phyloP scores from a whole-genome alignment of 2,329 filamentous ascomycete species.

The Trichoderma koningiopsis region DNA sequence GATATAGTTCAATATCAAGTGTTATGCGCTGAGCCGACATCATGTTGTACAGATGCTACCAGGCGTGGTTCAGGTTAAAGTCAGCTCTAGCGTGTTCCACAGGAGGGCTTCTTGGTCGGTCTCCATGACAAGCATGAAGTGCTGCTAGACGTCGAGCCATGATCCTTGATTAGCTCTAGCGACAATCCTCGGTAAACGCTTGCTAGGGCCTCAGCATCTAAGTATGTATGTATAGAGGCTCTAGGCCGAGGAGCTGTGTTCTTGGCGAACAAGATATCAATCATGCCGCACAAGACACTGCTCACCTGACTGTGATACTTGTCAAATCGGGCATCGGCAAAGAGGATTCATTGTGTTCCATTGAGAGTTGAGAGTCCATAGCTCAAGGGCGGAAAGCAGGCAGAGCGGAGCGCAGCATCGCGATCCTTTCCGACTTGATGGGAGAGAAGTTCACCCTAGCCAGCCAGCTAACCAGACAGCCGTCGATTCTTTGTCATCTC shows the following conservation, averaged over 20 bases:
- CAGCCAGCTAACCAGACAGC: neutral
- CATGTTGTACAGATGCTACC: neutral
- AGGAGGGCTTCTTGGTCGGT: neutral
- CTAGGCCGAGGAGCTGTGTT: neutral
- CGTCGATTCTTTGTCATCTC: slow-evolving; percentile 1
- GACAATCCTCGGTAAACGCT: neutral
- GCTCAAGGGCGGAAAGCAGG: neutral
- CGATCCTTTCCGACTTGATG: slow-evolving; percentile 6
- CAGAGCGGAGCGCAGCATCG: neutral
- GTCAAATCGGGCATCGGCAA: neutral
- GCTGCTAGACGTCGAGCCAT: neutral
- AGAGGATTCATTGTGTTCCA: too few relatives aligned
- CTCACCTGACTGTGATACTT: slow-evolving; percentile 12
- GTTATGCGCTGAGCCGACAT: neutral
- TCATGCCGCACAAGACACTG: neutral
- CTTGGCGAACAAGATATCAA: neutral
- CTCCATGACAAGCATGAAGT: neutral
- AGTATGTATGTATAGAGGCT: neutral
- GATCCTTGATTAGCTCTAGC: slow-evolving; percentile 5
- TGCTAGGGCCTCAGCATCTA: slow-evolving; percentile 3
- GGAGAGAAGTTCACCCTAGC: neutral
- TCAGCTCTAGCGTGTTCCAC: slow-evolving; percentile 7
- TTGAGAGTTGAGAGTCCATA: neutral
- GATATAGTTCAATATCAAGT: neutral
- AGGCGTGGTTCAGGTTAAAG: neutral